phyloP scores from a whole-genome alignment of 2,329 filamentous ascomycete species.

The Alternaria sp. region DNA sequence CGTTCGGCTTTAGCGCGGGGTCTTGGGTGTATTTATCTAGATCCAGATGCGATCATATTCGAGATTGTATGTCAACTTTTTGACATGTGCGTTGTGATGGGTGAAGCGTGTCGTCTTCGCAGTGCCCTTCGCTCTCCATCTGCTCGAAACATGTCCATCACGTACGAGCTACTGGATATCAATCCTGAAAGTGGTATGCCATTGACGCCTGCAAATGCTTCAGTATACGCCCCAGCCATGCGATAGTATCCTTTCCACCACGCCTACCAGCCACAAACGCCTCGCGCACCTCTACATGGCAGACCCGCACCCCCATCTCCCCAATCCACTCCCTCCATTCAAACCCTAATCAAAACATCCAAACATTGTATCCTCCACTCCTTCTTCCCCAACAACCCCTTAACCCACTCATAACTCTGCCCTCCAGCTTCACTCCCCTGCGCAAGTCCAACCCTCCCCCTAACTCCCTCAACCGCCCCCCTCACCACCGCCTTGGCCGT shows the following conservation, averaged over 20 bases:
- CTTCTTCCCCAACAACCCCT: conserved; percentile 78
- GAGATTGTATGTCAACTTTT: no score
- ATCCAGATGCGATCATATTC: background rate
- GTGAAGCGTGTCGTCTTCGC: no score
- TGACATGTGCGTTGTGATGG: no score
- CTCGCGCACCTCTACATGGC: background rate
- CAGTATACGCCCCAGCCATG: conserved; percentile 25
- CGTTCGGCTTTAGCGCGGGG: conserved; percentile 19
- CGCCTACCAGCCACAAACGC: background rate
- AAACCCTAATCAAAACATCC: conserved; percentile 80
- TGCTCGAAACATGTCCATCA: background rate
- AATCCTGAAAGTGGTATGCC: background rate
- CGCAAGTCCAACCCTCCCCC: conserved; percentile 33
- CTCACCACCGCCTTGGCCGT: conserved; percentile 41
- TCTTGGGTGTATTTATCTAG: background rate
- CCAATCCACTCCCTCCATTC: background rate
- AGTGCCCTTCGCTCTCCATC: background rate
- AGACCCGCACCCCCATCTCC: background rate
- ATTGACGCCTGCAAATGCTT: conserved; percentile 33
- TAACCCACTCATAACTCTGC: conserved; percentile 75
- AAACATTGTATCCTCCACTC: conserved; percentile 93
- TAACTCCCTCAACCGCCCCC: conserved; percentile 36
- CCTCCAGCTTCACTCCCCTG: conserved; percentile 67
- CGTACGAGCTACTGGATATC: background rate
- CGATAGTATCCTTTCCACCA: conserved; percentile 7